phyloP scores from a whole-genome alignment of 2,329 filamentous ascomycete genomes.

The Aquanectria penicillioides region DNA sequence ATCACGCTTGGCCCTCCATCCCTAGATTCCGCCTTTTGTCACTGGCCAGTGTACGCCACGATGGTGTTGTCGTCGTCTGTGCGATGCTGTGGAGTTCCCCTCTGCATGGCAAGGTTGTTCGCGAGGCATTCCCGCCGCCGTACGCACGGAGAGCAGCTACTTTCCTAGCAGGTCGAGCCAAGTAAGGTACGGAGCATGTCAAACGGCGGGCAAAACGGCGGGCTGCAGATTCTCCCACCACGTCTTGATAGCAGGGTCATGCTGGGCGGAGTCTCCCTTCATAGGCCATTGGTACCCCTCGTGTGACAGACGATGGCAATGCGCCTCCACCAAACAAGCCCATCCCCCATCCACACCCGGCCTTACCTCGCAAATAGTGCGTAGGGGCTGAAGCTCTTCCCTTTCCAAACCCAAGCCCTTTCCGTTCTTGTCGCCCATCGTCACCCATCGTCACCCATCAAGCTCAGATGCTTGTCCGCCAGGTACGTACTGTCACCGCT shows the following conservation, averaged over 20 bases:
- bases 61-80: conserved; percentile 8
- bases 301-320: conserved; percentile 15
- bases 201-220: conserved; percentile 18
- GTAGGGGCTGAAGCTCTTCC: conserved; percentile 16
- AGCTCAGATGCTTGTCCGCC: background rate
- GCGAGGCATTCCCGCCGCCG: conserved; percentile 6
- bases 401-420: conserved; percentile 9
- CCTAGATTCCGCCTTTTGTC: background rate
- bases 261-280: conserved; percentile 21
- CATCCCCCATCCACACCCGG: conserved; percentile 21
- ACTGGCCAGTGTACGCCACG: background rate
- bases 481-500: conserved; percentile 37
- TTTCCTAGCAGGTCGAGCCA: too few relatives aligned
- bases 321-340: conserved; percentile 24
- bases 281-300: conserved; percentile 6
- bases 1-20: background rate
- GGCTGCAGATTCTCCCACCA: background rate
- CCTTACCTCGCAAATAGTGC: conserved; percentile 16
- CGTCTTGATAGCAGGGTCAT: conserved; percentile 11
- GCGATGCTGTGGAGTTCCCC: background rate
- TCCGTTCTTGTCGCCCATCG: conserved; percentile 7
- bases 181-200: background rate
- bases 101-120: conserved; percentile 5
- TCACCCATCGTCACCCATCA: conserved; percentile 2
- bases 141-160: background rate